Percentiles rank a stretch among this genome's conserved stretches.
Evolutionary conservation across 2,329 filamentous ascomycete species (phyloP).

Genomic region (Gyromitra esculenta): DNA sequence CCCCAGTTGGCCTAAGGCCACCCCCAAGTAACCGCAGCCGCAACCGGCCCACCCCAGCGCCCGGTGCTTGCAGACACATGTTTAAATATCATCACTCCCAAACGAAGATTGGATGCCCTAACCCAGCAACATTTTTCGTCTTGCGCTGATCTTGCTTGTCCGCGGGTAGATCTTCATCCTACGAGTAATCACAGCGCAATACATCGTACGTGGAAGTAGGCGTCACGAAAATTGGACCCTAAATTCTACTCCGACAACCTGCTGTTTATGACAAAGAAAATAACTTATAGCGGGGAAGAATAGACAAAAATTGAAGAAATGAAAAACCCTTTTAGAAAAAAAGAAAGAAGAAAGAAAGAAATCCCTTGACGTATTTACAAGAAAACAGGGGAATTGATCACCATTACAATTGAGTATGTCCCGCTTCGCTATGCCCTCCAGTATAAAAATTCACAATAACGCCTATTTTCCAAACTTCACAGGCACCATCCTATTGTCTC

Average conservation of each 20-base stretch:
- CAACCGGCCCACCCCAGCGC: neutral
- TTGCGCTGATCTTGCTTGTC: too few species aligned
- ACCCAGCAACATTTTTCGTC: too few species aligned
- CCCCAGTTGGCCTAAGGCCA: too few species aligned
- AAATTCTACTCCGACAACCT: constrained; percentile 40
- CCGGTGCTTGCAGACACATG: too few species aligned
- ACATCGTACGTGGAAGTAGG: neutral
- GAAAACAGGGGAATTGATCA: constrained; percentile 34
- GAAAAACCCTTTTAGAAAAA: constrained; percentile 27
- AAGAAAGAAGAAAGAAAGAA: constrained; percentile 21
- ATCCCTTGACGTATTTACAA: constrained; percentile 40
- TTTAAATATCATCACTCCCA: too few species aligned
- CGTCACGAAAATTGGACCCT: constrained; percentile 8
- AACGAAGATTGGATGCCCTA: too few species aligned
- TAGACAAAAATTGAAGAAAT: constrained; percentile 41
- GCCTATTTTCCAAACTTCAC: constrained; percentile 52
- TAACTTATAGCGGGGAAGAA: constrained; percentile 36
- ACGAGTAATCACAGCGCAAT: too few species aligned
- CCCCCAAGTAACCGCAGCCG: neutral
- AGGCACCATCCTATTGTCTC: constrained; percentile 54
- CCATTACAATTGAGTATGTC: constrained; percentile 48
- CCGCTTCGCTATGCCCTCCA: constrained; percentile 44
- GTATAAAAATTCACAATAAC: constrained; percentile 38
- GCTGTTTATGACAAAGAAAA: constrained; percentile 46
- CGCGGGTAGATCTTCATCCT: too few species aligned